Base-by-base conservation (phyloP, 176 grass and related monocot genomes). In the Chloris gayana region DNA sequence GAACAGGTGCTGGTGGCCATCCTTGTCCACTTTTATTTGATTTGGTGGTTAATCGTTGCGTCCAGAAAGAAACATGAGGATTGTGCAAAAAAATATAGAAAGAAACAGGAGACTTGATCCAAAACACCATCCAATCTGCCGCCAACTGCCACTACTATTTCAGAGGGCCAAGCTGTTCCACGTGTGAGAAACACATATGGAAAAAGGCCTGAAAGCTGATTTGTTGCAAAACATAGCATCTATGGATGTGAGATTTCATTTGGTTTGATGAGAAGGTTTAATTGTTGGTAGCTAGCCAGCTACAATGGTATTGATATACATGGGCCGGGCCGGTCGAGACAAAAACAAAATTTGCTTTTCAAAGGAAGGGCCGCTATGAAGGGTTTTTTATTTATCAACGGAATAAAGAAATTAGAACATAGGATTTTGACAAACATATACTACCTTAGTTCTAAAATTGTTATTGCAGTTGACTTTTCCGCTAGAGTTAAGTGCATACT, bases 1-100 rank as follows among this genome's bases (percentile, higher is more conserved):
- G 67, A 64, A 60, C 74, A 59, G 69, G 49, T 70, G 49, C 74
- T 71, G 75, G 49, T 70, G 49, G 45, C 58, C 50, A 71, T 69
- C 67, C 29, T 31, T 51, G 22, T 75, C 6, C 5, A n/a, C n/a
- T n/a, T 65, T 38, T 19, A 14, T 45, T 53, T 15, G 21, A 31
- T 67, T 70, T 26, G 34, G 64, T 73, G 78, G 60, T 68, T 78
- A 50, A 67, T 39, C 56, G 27, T 50, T 13, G 50, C 58, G 53
- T 87, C 66, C 72, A 37, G 67, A 83, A 72, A 44, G 26, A 35
- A 72, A 78, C 66, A 57, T 70, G 58, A 72, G 7, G 3, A 18
- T 49, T 49, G 15, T 17, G 3, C 41, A 44, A 44, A 44, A 44
- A 12, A 44, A 44, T 87, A 54, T 77, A 45, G 66, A 82, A 72